Percentiles rank a stretch among this genome's conserved stretches.
phyloP scores from a whole-genome alignment of 169 alveolate species.

The Plasmodium chabaudi region DNA sequence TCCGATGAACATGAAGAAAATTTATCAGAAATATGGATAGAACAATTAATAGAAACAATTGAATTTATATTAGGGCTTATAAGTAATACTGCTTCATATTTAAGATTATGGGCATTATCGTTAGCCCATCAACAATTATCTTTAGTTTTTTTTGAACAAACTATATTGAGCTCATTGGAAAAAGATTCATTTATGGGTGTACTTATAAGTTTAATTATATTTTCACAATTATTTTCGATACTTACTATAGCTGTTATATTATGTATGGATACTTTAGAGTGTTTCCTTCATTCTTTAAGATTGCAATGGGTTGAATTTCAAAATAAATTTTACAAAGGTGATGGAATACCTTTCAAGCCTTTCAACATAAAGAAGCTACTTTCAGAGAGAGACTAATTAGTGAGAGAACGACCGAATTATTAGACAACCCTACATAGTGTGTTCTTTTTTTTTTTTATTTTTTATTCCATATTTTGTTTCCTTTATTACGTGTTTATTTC shows the following conservation, averaged over 20 bases:
- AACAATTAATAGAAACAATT: conserved; percentile 98
- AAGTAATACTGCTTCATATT: conserved; percentile 99
- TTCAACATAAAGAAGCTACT: conserved; percentile 61
- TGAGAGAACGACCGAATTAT: not conserved
- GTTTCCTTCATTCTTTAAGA: conserved; percentile 99
- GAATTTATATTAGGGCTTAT: conserved; percentile 98
- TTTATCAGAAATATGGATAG: conserved; percentile 93
- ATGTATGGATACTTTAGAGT: conserved; percentile 99
- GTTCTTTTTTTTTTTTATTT: conserved; percentile 4
- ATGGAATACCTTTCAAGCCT: conserved; percentile 90
- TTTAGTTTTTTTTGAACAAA: conserved; percentile 93
- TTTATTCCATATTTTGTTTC: not conserved
- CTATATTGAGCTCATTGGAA: conserved; percentile 76
- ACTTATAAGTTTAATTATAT: conserved; percentile 82
- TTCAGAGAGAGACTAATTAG: not conserved
- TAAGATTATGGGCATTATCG: conserved; percentile 99
- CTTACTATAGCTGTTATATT: conserved; percentile 97
- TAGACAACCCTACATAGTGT: not conserved
- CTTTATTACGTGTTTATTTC: not conserved
- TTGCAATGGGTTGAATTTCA: conserved; percentile 99
- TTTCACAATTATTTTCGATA: conserved; percentile 90
- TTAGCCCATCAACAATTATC: conserved; percentile 99
- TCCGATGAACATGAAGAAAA: conserved; percentile 79
- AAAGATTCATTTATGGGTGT: conserved; percentile 68
- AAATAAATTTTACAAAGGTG: conserved; percentile 99